A percentile compares a stretch with the other conserved stretches of the same genome.
Evolutionary conservation across 768 basidiomycete species (phyloP).

Genomic region (Amanita pseudoporphyria): DNA sequence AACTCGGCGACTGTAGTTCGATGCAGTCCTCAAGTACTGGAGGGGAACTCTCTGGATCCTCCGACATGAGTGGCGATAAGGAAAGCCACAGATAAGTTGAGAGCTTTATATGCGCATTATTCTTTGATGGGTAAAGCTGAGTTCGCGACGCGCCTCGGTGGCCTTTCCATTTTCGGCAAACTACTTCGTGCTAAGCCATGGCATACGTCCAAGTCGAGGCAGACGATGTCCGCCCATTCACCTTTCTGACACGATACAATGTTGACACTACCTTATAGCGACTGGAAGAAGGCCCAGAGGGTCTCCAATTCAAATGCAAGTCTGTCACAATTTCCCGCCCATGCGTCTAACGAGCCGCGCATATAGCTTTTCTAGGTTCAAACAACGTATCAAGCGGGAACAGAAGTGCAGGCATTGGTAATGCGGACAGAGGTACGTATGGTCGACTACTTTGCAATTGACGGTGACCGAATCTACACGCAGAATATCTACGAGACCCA

Average conservation of each 20-base stretch:
- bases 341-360: constrained; percentile 2
- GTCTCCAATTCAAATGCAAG: constrained; percentile 66
- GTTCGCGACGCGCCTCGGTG: too few species aligned
- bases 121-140: too few species aligned
- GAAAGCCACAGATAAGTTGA: too few species aligned
- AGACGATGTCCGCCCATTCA: constrained; percentile 45
- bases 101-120: too few species aligned
- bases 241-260: background rate
- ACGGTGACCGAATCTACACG: background rate
- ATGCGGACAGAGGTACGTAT: constrained; percentile 37
- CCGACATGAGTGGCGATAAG: too few species aligned
- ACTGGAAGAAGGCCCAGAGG: constrained; percentile 58
- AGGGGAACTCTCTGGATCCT: too few species aligned
- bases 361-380: constrained; percentile 48
- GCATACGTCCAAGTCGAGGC: constrained; percentile 65
- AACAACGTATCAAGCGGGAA: constrained; percentile 22
- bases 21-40: too few species aligned
- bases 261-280: constrained; percentile 22
- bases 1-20: too few species aligned
- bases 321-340: background rate
- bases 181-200: constrained; percentile 27
- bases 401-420: constrained; percentile 32
- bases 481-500: constrained; percentile 61
- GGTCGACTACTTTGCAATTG: background rate
- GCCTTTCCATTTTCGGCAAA: background rate